Conservation (phyloP, 352 stramenopile genomes). For the Phytophthora cryptogea region DNA sequence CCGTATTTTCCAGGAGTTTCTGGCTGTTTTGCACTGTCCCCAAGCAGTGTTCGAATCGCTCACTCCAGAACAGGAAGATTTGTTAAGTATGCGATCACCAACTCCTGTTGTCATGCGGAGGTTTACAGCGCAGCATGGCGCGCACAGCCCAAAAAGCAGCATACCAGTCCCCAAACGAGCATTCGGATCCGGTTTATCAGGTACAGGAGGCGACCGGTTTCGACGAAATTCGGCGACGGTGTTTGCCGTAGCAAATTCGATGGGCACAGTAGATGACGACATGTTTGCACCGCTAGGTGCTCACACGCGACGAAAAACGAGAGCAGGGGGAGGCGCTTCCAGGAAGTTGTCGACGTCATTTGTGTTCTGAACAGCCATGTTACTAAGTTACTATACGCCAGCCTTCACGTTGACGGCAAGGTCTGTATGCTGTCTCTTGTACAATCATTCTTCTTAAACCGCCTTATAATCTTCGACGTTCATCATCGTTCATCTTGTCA, state of each 20-base stretch:
- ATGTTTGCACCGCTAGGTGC: conserved; percentile 18
- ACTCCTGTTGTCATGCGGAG: conserved; percentile 14
- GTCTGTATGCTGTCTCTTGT: too few relatives aligned
- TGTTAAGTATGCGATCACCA: conserved; percentile 46
- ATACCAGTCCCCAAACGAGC: conserved; percentile 25
- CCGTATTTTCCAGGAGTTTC: conserved; percentile 50
- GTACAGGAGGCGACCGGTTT: conserved; percentile 8
- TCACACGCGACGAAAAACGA: conserved; percentile 29
- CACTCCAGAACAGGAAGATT: conserved; percentile 36
- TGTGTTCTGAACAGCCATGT: conserved; percentile 36
- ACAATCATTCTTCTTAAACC: too few relatives aligned
- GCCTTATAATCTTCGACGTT: too few relatives aligned
- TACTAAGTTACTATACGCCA: background rate
- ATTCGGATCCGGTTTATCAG: conserved; percentile 15
- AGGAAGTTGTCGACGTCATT: conserved; percentile 49
- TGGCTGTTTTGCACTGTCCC: conserved; percentile 50
- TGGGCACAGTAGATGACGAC: conserved; percentile 20
- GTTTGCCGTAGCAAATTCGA: conserved; percentile 33
- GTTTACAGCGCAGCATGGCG: conserved; percentile 16
- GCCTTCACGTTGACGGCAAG: too few relatives aligned
- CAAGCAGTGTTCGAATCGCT: conserved; percentile 46
- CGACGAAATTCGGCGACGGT: conserved; percentile 30
- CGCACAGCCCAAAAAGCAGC: conserved; percentile 7
- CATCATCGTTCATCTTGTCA: too few relatives aligned
- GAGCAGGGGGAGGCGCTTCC: conserved; percentile 17